Conservation (phyloP, 2,329 filamentous ascomycete species). For the Trichophyton rubrum region DNA sequence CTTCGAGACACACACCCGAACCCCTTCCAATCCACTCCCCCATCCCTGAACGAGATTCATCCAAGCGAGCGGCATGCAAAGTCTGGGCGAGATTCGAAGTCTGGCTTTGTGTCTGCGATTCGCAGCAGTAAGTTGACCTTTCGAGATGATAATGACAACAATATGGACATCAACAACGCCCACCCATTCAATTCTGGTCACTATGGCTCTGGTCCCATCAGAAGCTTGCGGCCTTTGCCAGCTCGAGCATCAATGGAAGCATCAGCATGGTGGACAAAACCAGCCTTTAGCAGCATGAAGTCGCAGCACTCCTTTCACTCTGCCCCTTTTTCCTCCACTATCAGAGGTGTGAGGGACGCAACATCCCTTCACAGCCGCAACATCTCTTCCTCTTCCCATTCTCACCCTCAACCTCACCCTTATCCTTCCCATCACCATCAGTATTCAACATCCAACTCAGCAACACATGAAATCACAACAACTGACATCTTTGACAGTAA, state of each 20-base stretch:
- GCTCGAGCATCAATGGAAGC: neutral
- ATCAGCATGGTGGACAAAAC: constrained; percentile 3
- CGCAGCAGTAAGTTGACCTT: constrained; percentile 14
- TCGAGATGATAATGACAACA: neutral
- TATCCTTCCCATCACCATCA: neutral
- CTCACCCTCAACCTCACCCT: too few species aligned
- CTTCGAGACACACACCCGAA: constrained; percentile 11
- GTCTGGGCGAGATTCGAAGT: neutral
- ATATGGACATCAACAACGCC: neutral
- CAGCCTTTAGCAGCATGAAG: neutral
- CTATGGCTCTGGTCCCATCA: neutral
- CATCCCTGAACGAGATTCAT: constrained; percentile 6
- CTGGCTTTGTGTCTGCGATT: constrained; percentile 5
- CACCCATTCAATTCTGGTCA: neutral
- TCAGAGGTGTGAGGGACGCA: neutral
- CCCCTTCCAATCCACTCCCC: constrained; percentile 13
- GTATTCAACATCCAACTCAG: neutral
- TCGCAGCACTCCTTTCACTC: neutral
- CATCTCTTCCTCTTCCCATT: too few species aligned
- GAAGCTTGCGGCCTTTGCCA: neutral
- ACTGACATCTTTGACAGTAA: constrained; percentile 13
- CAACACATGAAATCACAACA: neutral
- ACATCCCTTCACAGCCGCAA: neutral
- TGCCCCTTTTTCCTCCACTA: neutral
- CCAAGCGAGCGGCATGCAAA: constrained; percentile 1